phyloP scores from a whole-genome alignment of 1,284 basidiomycete genomes.

The Boletus holoroseus region DNA sequence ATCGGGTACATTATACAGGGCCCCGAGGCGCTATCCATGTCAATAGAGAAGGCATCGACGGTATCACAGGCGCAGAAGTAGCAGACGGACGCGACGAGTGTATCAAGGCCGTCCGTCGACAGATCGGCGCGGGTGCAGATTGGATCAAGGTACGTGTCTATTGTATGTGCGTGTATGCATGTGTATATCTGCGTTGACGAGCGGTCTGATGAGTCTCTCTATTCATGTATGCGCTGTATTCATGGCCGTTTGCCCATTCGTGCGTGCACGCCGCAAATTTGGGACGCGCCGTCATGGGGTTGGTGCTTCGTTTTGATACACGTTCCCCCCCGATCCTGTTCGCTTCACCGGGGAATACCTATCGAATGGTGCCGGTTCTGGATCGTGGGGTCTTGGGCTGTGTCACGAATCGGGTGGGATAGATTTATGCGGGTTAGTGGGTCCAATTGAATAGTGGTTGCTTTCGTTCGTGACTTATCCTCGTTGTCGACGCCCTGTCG shows the following conservation, averaged over 20 bases:
- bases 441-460: background rate
- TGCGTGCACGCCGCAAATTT: background rate
- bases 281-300: background rate
- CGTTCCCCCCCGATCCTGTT: conserved; percentile 5
- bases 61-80: conserved; percentile 52
- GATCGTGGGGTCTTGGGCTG: conserved; percentile 1
- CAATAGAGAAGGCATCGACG: conserved; percentile 49
- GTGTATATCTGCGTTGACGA: conserved; percentile 2
- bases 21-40: conserved; percentile 48
- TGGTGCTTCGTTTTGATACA: conserved; percentile 14
- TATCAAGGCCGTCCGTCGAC: conserved; percentile 51
- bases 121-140: conserved; percentile 65
- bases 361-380: background rate
- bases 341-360: background rate
- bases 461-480: background rate
- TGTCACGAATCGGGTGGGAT: conserved; percentile 1
- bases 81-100: conserved; percentile 57
- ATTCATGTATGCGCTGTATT: background rate
- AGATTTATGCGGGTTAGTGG: conserved; percentile 50
- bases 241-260: background rate
- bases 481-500: conserved; percentile 12
- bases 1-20: conserved; percentile 34
- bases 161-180: conserved; percentile 10
- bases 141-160: conserved; percentile 48
- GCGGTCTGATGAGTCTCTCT: background rate